Base-by-base conservation (phyloP, 768 basidiomycete genomes). In the Rhizopogon roseolus region DNA sequence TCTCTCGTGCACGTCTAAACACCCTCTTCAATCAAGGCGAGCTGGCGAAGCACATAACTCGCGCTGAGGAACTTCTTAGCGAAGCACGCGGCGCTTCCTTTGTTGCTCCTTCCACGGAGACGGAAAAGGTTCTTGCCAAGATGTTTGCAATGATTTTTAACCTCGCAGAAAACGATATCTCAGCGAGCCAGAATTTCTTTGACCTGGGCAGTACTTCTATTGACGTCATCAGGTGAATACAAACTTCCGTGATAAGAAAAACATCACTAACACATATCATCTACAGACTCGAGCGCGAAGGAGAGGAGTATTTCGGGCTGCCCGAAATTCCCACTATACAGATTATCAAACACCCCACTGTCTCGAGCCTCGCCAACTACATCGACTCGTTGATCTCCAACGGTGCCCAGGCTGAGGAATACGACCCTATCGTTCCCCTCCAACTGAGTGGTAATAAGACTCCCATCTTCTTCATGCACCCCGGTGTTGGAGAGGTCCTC, bases 391-490 rank as follows among this genome's bases (percentile, higher is more conserved):
- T 71, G 32, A 49, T 62, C 34, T 44, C 57, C 14, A 52, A 58
- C 51, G 51, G 25, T 8, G 38, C 37, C n/a, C 7, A 10, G 2
- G 11, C 29, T 8, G 58, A 59, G 25, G 66, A 64, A 9, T 75
- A 75, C 52, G 66, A 71, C 49, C 73, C 74, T 7, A 59, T 75
- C 6, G 66, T 75, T 19, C 71, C 71, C n/a, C 66, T 76, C 32
- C 66, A 73, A 27, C 55, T 69, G 2, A 57, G 64, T 0, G 75
- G 75, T 0, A 56, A 61, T 32, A 75, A 72, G 60, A 69, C 72
- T 1, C 75, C 75, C 1, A 62, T 76, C 32, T 76, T 73, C 64
- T 68, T 76, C 57, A 64, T 76, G 37, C 75, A 76, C 46, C 74
- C 74, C 0, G 73, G 73, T 55, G 71, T 74, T 11, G 75, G 75